These are phyloP conservation scores for Myxozyma mucilagina DNA, from an alignment of 805 yeast genomes.

Conservation along the genomic window DNA sequence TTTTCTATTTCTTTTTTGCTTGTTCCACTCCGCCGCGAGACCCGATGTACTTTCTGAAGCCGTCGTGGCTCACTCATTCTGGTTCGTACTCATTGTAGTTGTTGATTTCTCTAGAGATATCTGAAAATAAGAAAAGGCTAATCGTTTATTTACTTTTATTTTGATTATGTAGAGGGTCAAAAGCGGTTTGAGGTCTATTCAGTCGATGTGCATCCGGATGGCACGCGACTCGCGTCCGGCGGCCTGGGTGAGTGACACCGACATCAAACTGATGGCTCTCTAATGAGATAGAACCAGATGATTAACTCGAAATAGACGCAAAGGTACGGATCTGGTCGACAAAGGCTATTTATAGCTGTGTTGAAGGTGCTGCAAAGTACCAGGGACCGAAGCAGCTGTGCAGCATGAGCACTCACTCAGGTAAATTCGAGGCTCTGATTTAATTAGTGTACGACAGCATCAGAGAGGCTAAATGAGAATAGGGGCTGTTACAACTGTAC, in stretches of 20 bases:
- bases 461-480: not conserved
- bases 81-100: conserved; percentile 41
- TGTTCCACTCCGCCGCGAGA: not conserved
- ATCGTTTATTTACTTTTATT: not conserved
- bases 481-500: conserved; percentile 82
- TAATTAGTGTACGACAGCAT: not conserved
- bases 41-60: conserved; percentile 63
- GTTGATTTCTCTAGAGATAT: not conserved
- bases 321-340: conserved; percentile 91
- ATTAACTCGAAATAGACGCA: conserved; percentile 54
- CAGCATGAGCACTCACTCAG: conserved; percentile 92
- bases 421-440: conserved; percentile 40
- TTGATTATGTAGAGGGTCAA: conserved; percentile 58
- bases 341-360: conserved; percentile 75
- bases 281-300: not conserved
- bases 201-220: conserved; percentile 76
- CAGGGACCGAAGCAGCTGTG: conserved; percentile 57
- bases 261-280: not conserved
- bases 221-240: conserved; percentile 84
- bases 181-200: conserved; percentile 83
- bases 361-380: conserved; percentile 8
- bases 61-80: conserved; percentile 69
- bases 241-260: conserved; percentile 50
- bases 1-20: no score
- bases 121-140: not conserved